Conservation (phyloP, 2,329 filamentous ascomycete genomes). For the Sporothrix brunneoviolacea region DNA sequence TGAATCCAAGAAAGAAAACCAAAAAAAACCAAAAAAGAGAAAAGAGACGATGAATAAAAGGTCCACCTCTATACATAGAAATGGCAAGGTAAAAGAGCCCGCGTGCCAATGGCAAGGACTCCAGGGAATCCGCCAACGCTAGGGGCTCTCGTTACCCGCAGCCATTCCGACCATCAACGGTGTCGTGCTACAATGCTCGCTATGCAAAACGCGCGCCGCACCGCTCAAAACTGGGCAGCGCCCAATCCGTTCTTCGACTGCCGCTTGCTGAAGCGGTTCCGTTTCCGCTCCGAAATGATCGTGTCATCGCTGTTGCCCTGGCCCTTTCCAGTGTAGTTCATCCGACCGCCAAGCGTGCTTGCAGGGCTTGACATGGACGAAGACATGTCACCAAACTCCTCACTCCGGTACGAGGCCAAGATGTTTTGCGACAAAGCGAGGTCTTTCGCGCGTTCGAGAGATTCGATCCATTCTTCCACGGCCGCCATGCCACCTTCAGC, state of each 20-base stretch:
- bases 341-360: conserved; percentile 60
- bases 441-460: conserved; percentile 78
- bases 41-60: background rate
- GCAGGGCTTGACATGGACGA: conserved; percentile 69
- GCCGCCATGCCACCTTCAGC: conserved; percentile 59
- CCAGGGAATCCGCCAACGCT: no score
- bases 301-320: conserved; percentile 48
- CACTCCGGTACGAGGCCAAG: conserved; percentile 57
- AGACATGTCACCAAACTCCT: conserved; percentile 62
- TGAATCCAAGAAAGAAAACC: conserved; percentile 4
- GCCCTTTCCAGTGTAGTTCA: conserved; percentile 50
- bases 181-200: no score
- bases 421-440: conserved; percentile 69
- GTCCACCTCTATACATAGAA: background rate
- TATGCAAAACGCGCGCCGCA: background rate
- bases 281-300: conserved; percentile 38
- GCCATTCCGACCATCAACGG: no score
- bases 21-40: background rate
- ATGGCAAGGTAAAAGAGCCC: no score
- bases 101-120: no score
- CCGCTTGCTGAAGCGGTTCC: conserved; percentile 77
- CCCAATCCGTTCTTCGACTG: conserved; percentile 93
- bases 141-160: no score
- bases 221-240: conserved; percentile 67
- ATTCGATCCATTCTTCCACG: conserved; percentile 88